Evolutionary conservation across 2,329 filamentous ascomycete genomes (phyloP).

Genomic region (Paecilomyces variotii): DNA sequence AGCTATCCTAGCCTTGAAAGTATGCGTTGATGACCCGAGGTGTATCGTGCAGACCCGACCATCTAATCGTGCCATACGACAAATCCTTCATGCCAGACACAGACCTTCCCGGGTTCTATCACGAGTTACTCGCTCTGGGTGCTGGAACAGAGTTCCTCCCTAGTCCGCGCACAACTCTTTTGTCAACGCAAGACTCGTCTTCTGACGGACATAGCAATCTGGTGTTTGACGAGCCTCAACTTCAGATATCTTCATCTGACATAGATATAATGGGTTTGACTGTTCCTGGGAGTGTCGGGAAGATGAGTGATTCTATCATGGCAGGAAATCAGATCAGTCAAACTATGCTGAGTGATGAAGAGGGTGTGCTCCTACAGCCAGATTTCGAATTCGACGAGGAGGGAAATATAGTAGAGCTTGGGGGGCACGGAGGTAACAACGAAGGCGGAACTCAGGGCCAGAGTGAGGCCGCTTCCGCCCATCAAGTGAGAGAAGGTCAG

Average conservation of each 20-base stretch:
- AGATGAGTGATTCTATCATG: slow-evolving; percentile 30
- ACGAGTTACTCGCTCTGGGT: slow-evolving; percentile 43
- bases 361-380: slow-evolving; percentile 43
- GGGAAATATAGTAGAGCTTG: slow-evolving; percentile 49
- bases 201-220: slow-evolving; percentile 21
- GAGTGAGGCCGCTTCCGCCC: slow-evolving; percentile 30
- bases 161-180: slow-evolving; percentile 23
- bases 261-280: slow-evolving; percentile 31
- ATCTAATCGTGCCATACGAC: slow-evolving; percentile 74
- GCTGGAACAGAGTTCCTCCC: slow-evolving; percentile 23
- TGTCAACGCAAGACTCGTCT: slow-evolving; percentile 25
- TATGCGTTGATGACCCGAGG: neutral
- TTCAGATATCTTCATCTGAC: slow-evolving; percentile 44
- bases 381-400: slow-evolving; percentile 56
- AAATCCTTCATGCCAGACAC: slow-evolving; percentile 67
- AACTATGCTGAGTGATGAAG: slow-evolving; percentile 30
- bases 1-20: neutral
- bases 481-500: slow-evolving; percentile 32
- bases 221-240: slow-evolving; percentile 22
- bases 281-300: slow-evolving; percentile 34
- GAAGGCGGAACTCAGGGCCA: slow-evolving; percentile 8
- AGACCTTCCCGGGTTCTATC: slow-evolving; percentile 51
- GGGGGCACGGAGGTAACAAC: slow-evolving; percentile 10
- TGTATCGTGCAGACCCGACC: slow-evolving; percentile 52
- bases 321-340: slow-evolving; percentile 23